Conservation (phyloP, 176 grass and related monocot genomes). For the Carex cristatella region DNA sequence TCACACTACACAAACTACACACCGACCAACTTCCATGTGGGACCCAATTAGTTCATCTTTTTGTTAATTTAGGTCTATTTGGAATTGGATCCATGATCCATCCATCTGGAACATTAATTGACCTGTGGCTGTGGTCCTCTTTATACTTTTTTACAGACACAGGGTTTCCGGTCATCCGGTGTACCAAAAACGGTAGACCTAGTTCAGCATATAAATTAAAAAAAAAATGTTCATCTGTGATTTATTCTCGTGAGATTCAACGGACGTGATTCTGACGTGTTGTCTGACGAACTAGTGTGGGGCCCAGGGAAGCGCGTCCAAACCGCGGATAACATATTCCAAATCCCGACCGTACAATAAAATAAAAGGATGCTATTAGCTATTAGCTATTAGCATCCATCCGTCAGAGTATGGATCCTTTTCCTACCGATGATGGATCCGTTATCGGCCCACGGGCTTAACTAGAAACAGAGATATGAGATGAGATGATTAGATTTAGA, state of each 20-base stretch:
- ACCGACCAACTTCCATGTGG: constrained; percentile 6
- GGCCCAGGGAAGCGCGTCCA: constrained; percentile 18
- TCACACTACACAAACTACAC: background rate
- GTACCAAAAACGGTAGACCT: background rate
- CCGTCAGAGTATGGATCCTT: background rate
- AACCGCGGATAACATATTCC: background rate
- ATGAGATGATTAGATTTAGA: no score
- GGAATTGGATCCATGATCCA: no score
- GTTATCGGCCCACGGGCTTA: background rate
- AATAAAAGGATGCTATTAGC: background rate
- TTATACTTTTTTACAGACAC: no score
- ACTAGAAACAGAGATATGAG: background rate
- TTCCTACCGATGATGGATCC: background rate
- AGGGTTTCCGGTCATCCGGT: background rate
- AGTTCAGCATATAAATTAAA: background rate
- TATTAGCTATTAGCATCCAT: no score
- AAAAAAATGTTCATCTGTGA: background rate
- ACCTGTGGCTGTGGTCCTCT: no score
- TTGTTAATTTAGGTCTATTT: no score
- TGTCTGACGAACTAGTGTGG: background rate
- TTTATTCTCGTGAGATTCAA: background rate
- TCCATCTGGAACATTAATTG: no score
- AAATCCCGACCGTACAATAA: background rate
- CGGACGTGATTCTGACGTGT: background rate
- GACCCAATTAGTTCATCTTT: background rate